Evolutionary conservation across 1,284 basidiomycete species (phyloP), one percentile per base, ranked within the genome.

Genomic region (Ustilago xerochloae): DNA sequence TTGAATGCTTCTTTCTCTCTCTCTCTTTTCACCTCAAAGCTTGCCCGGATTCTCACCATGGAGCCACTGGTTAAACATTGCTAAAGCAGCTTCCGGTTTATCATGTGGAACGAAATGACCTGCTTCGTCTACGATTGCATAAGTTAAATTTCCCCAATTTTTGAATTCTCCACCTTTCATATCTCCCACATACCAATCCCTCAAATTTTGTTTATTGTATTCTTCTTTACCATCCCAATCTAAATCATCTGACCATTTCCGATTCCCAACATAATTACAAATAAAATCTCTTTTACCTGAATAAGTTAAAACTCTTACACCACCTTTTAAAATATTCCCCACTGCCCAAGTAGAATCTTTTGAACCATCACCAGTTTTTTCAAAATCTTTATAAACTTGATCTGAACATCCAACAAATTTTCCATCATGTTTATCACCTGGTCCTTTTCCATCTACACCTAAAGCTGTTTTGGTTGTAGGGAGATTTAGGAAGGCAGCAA

Each of bases 61-160:
- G 22, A 82, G 28, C 82, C 82, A 84, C 18, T 61, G 43, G 38
- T 75, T 77, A 63, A 83, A 69, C 78, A 84, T 80, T 26, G 55
- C 46, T 12, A 79, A 60, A 0, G 80, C 79, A 13, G 68, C 63
- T 26, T 52, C 38, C 0, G 80, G 81, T 54, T 83, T 77, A 50
- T 81, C 79, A 35, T 78, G 73, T 12, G 82, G 82, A 4, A 82
- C 80, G 78, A 84, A 83, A 63, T 84, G 82, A 26, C 82, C 80
- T 3, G 77, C 75, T 4, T 70, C 59, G 18, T 80, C 76, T 1
- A 82, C 76, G 33, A 73, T 79, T 7, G 65, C 73, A 30, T 77
- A 83, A 4, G 81, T 82, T 3, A 84, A 30, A 24, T 73, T 63
- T 9, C 43, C 76, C 28, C 54, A 54, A 36, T 51, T 58, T 29